Evolutionary conservation across 2,329 filamentous ascomycete species (phyloP), one percentile per base, ranked within the genome.

Genomic region (Macrophomina tecta): DNA sequence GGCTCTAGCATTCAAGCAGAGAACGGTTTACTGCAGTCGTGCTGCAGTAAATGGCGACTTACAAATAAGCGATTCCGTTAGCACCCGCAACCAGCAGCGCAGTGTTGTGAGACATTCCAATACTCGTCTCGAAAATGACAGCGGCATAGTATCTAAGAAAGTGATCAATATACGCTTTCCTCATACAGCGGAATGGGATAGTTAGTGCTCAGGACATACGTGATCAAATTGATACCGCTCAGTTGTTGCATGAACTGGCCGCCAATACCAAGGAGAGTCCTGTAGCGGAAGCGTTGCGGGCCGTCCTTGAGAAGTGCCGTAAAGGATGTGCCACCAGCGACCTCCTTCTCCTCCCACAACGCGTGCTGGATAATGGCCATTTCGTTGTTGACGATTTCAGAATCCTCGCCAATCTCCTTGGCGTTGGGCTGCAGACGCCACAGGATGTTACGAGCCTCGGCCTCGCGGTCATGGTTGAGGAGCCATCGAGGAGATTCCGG

Each of bases 401-500:
- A 58, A 36, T 70, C 69, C 4, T 80, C 71, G 18, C 73, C 4
- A 73, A 73, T 64, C 16, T 46, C 30, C 18, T 34, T 62, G 51
- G 66, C 66, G 45, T 68, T 52, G 46, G 80, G 75, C 40, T 76
- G 72, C 0, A 77, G 73, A 5, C 70, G 71, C 58, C 63, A 66
- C 8, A 79, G 72, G 1, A 86, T 81, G 4, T 79, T 74, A 32
- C 82, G 77, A 1, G 84, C 86, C 70, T 87, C 81, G 30, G 86
- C 84, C 6, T 81, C 76, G 12, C 82, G 81, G 48, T 84, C 83
- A 38, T 84, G 81, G 67, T 80, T 80, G 60, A 86, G 82, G n/a
- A 87, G 76, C 85, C 85, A 88, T 67, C 86, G 77, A 1, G 86
- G 86, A 0, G 84, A 86, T 70, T 89, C 86, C 0, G 86, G 86